phyloP scores from a whole-genome alignment of 306 rosid genomes.

The Trifolium subterraneum region DNA sequence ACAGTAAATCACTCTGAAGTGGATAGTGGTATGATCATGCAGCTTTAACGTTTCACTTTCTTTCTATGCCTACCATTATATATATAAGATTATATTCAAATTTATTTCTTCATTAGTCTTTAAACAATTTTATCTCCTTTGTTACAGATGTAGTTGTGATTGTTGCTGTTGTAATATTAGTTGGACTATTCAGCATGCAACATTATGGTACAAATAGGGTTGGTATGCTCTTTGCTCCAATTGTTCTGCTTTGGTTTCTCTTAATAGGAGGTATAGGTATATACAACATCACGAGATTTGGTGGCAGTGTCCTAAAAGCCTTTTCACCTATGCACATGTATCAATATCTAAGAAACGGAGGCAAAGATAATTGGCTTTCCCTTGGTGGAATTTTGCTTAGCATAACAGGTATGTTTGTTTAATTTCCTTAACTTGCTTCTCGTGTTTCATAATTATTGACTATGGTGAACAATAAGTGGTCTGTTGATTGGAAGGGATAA shows the following conservation, averaged over 20 bases:
- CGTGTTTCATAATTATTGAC: constrained; percentile 17
- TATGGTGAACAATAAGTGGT: neutral
- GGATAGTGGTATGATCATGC: no score
- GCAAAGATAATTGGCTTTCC: constrained; percentile 72
- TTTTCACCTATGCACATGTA: constrained; percentile 78
- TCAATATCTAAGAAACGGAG: constrained; percentile 70
- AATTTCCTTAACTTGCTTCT: constrained; percentile 21
- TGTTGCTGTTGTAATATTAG: constrained; percentile 82
- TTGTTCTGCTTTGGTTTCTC: constrained; percentile 94
- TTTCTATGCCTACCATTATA: constrained; percentile 13
- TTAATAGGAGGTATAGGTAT: constrained; percentile 91
- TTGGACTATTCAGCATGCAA: constrained; percentile 91
- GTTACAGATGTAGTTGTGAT: constrained; percentile 76
- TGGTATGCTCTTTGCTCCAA: constrained; percentile 98
- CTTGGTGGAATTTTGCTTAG: constrained; percentile 98
- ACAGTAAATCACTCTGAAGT: no score
- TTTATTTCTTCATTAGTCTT: constrained; percentile 25
- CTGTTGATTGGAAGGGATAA: no score
- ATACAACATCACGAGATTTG: constrained; percentile 79
- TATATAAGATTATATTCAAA: constrained; percentile 7
- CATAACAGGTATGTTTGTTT: constrained; percentile 78
- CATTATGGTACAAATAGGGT: constrained; percentile 94
- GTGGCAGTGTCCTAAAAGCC: constrained; percentile 69
- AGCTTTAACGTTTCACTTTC: no score
- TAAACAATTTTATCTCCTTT: constrained; percentile 1